Evolutionary conservation across 768 basidiomycete genomes (phyloP).

Genomic region (Trichaptum fuscoviolaceum): DNA sequence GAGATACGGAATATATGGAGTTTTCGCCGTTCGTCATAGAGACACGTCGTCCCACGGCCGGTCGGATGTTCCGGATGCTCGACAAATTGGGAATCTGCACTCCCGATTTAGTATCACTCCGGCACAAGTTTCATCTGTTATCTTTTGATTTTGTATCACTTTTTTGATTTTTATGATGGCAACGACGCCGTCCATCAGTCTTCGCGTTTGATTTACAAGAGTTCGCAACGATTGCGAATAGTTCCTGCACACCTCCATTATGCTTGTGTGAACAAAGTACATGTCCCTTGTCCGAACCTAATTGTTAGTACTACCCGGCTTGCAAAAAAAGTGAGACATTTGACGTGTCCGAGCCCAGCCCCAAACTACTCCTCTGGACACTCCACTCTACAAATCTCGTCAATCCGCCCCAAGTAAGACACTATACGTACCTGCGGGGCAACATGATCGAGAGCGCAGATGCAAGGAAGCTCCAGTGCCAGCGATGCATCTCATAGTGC

Average conservation of each 20-base stretch:
- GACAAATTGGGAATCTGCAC: not conserved
- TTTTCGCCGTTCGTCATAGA: not conserved
- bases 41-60: not conserved
- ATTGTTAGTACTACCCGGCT: not conserved
- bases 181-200: not conserved
- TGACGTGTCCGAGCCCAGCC: not conserved
- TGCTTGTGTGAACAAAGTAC: not conserved
- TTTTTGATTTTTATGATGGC: not conserved
- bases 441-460: not conserved
- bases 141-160: not conserved
- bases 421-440: not conserved
- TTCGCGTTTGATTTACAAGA: not conserved
- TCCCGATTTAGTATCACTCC: not conserved
- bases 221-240: not conserved
- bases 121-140: not conserved
- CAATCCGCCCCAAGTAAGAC: not conserved
- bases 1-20: not conserved
- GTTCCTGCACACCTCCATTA: not conserved
- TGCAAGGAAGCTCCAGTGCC: not conserved
- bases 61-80: not conserved
- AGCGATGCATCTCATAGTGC: not conserved
- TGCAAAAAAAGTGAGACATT: not conserved
- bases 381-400: not conserved
- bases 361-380: not conserved
- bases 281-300: not conserved